Conservation (phyloP, 164 flowering plant genomes). For the Aristolochia contorta region DNA sequence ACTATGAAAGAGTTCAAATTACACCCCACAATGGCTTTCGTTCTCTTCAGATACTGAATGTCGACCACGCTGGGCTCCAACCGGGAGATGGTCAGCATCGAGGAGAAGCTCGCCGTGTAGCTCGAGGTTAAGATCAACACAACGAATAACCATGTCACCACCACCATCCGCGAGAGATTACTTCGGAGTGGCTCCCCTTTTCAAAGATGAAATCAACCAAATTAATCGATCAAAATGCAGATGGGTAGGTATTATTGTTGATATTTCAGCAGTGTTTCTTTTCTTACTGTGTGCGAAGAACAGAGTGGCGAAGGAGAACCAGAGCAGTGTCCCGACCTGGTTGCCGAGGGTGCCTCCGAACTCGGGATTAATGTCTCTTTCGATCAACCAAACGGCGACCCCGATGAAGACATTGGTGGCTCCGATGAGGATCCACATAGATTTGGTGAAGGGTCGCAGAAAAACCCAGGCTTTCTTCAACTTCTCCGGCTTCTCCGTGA, state of each 20-base stretch:
- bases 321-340: slow-evolving; percentile 39
- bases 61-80: slow-evolving; percentile 3
- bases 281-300: slow-evolving; percentile 61
- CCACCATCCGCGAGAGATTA: slow-evolving; percentile 14
- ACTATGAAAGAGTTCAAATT: slow-evolving; percentile 6
- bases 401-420: slow-evolving; percentile 28
- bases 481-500: slow-evolving; percentile 3
- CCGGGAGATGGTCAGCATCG: slow-evolving; percentile 13
- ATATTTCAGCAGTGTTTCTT: no score
- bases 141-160: slow-evolving; percentile 20
- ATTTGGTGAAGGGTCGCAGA: slow-evolving; percentile 27
- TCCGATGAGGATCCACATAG: slow-evolving; percentile 40
- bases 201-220: not conserved
- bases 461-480: slow-evolving; percentile 19
- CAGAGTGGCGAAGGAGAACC: slow-evolving; percentile 48
- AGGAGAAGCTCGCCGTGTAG: slow-evolving; percentile 19
- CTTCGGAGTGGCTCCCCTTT: slow-evolving; percentile 13
- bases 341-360: slow-evolving; percentile 32
- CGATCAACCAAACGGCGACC: slow-evolving; percentile 39
- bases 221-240: no score
- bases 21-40: slow-evolving; percentile 7
- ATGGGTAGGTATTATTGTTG: no score
- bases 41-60: not conserved
- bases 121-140: slow-evolving; percentile 17
- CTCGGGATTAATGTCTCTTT: slow-evolving; percentile 31